A percentile compares a stretch with the other conserved stretches of the same genome.
These are phyloP conservation scores for Trichoderma endophyticum DNA, from an alignment of 2,329 filamentous ascomycete species.

Conservation along the genomic window DNA sequence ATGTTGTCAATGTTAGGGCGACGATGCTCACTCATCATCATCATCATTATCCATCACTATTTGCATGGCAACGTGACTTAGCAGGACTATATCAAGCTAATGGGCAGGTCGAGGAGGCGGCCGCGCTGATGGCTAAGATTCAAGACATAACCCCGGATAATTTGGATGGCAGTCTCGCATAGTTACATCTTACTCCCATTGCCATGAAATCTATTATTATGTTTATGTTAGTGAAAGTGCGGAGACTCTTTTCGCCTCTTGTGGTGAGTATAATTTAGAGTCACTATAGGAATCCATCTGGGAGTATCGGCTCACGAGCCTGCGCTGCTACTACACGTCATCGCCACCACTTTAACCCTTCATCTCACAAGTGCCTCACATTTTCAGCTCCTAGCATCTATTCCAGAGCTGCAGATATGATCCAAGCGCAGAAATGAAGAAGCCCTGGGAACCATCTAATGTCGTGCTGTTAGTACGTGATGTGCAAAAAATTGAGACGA, in stretches of 20 bases:
- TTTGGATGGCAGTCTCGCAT: background rate
- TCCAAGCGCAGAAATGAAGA: background rate
- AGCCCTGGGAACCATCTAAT: background rate
- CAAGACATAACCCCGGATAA: background rate
- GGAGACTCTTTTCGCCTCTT: background rate
- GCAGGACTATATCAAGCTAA: background rate
- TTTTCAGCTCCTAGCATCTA: background rate
- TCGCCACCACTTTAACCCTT: background rate
- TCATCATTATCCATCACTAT: background rate
- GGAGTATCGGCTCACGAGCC: background rate
- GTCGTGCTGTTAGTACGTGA: background rate
- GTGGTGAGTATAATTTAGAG: background rate
- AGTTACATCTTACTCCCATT: background rate
- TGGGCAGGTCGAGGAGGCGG: background rate
- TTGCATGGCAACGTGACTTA: background rate
- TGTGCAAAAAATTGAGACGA: background rate
- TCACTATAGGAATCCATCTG: no score
- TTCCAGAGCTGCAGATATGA: background rate
- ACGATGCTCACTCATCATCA: rapidly evolving
- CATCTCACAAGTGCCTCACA: background rate
- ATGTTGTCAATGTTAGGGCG: background rate
- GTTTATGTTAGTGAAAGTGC: background rate
- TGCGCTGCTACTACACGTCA: background rate
- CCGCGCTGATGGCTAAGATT: background rate
- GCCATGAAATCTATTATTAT: background rate